A percentile compares a stretch with the other conserved stretches of the same genome.
Evolutionary conservation across 2,329 filamentous ascomycete genomes (phyloP).

Genomic region (Penicillium digitatum): DNA sequence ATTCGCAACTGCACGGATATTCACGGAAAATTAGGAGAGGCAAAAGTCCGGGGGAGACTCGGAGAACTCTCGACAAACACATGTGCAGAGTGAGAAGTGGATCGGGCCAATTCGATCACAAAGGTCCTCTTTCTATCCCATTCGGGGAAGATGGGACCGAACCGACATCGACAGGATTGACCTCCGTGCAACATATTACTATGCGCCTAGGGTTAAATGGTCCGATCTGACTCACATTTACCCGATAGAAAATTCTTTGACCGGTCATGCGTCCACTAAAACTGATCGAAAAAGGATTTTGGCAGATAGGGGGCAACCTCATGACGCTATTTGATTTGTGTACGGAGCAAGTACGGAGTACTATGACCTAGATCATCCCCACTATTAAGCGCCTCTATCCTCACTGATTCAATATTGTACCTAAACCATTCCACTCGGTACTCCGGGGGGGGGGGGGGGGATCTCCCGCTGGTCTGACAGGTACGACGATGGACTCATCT

Average conservation of each 20-base stretch:
- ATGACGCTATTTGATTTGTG: slow-evolving; percentile 9
- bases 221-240: neutral
- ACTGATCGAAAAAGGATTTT: neutral
- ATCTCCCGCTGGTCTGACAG: slow-evolving; percentile 20
- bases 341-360: too few species aligned
- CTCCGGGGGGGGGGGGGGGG: neutral
- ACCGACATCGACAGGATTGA: neutral
- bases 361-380: neutral
- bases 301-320: neutral
- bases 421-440: slow-evolving; percentile 11
- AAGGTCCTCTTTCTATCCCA: neutral
- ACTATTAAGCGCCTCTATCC: neutral
- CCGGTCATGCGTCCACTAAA: slow-evolving; percentile 18
- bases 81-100: neutral
- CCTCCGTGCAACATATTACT: too few species aligned
- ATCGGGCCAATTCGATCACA: neutral
- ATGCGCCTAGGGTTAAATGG: too few species aligned
- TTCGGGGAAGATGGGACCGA: slow-evolving; percentile 15
- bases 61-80: slow-evolving; percentile 22
- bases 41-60: slow-evolving; percentile 20
- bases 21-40: slow-evolving; percentile 14
- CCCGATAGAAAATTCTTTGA: neutral
- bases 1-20: slow-evolving; percentile 15
- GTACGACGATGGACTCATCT: slow-evolving; percentile 4
- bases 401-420: neutral